These are phyloP conservation scores for Umbelopsis vinacea DNA, from an alignment of 192 early-diverging fungal genomes.

Conservation along the genomic window DNA sequence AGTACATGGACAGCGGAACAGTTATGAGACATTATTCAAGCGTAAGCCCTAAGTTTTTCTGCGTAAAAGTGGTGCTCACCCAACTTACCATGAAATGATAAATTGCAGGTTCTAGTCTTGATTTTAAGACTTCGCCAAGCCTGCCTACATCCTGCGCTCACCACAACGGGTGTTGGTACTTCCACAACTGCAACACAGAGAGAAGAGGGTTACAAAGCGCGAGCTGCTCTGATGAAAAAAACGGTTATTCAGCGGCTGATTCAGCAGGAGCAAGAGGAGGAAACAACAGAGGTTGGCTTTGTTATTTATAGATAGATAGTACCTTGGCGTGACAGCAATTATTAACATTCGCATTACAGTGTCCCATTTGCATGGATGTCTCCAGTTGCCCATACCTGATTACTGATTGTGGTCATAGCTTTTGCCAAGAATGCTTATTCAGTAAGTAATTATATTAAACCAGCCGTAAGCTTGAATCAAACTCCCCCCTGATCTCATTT, in stretches of 20 bases:
- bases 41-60: conserved; percentile 30
- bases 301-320: background rate
- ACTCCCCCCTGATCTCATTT: too few species aligned
- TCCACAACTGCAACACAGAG: background rate
- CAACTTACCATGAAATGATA: background rate
- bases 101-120: conserved; percentile 46
- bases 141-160: conserved; percentile 54
- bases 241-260: background rate
- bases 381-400: conserved; percentile 33
- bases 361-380: conserved; percentile 47
- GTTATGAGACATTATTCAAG: conserved; percentile 61
- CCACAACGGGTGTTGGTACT: background rate
- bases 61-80: background rate
- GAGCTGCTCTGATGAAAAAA: background rate
- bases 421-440: conserved; percentile 49
- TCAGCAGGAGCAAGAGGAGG: background rate
- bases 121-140: conserved; percentile 58
- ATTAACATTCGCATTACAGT: conserved; percentile 16
- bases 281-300: background rate
- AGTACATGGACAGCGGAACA: conserved; percentile 49
- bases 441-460: conserved; percentile 24
- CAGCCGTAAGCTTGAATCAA: background rate
- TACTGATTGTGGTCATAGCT: conserved; percentile 44
- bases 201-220: background rate
- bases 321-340: background rate